Conservation (phyloP, 768 basidiomycete species). For the Trichaptum fuscoviolaceum region DNA sequence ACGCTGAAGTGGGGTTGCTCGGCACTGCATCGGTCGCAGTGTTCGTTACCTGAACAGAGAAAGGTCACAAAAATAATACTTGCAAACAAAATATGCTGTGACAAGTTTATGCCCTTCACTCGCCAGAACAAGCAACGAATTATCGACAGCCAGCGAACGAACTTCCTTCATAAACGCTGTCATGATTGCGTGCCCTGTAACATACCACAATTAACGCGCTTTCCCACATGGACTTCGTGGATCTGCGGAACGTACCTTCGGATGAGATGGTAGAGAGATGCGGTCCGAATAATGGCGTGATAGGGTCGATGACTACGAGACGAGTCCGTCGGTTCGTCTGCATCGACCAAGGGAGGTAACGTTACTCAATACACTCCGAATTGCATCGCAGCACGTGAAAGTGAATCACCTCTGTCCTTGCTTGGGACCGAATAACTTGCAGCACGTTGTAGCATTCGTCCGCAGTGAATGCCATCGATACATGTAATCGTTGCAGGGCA, state of each 20-base stretch:
- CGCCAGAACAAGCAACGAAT: conserved; percentile 1
- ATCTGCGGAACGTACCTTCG: conserved; percentile 35
- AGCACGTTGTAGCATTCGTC: conserved; percentile 49
- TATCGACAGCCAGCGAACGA: conserved; percentile 34
- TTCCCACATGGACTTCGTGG: background rate
- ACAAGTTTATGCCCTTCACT: background rate
- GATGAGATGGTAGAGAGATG: conserved; percentile 60
- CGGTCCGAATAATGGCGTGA: conserved; percentile 61
- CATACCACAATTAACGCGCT: background rate
- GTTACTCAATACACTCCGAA: background rate
- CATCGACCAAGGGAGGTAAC: conserved; percentile 2
- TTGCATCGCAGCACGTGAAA: background rate
- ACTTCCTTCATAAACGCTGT: conserved; percentile 64
- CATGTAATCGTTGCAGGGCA: conserved; percentile 50
- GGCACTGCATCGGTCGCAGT: conserved; percentile 36
- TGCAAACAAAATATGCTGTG: conserved; percentile 1
- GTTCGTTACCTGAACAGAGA: conserved; percentile 51
- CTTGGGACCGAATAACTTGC: conserved; percentile 30
- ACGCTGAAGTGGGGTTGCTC: conserved; percentile 29
- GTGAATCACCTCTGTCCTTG: conserved; percentile 25
- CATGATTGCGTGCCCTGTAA: conserved; percentile 63
- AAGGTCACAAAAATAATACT: background rate
- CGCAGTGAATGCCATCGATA: conserved; percentile 54
- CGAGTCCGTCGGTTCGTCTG: conserved; percentile 21
- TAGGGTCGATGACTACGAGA: conserved; percentile 58